Evolutionary conservation across 140 eudicot genomes (phyloP), one percentile per base, ranked within the genome.

Genomic region (Ambrosia hybrid): DNA sequence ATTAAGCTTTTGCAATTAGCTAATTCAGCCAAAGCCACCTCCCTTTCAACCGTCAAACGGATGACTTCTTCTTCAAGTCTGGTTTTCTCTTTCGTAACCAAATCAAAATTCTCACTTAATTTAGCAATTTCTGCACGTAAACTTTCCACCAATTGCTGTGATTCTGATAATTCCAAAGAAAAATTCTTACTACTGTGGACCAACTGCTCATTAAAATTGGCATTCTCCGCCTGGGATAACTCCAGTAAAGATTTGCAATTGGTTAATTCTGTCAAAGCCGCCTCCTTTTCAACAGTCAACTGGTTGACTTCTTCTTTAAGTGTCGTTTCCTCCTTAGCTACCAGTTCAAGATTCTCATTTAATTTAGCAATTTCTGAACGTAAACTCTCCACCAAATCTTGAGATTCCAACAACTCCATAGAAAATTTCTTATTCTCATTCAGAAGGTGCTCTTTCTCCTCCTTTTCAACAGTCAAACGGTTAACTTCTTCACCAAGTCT

Each of bases 181-280:
- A 84, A 63, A 34, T 83, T 79, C 56, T 84, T 88, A n/a, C 60
- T 73, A 71, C 82, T 86, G 41, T 70, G 81, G 49, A 71, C 67
- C 8, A 70, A 39, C 11, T 48, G 74, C 16, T 68, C 85, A 17
- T 84, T 83, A 57, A 83, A 72, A 13, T 67, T 82, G 12, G 71
- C 72, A 68, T 74, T 86, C 78, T 84, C 91, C 58, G 60, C 81
- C 71, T 72, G 81, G 55, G 87, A 86, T 74, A 80, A 80, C 68
- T 83, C 86, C 14, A 78, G 34, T 30, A 30, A 62, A 17, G 36
- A 46, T 69, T 76, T 82, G 77, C 76, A 52, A 72, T 74, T 82
- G 7, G 72, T 70, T 72, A 86, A 58, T 80, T 88, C 89, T 10
- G 53, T 60, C 46, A 74, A 79, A 61, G 62, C 82, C 39, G 72